These are phyloP conservation scores for Fusarium proliferatum DNA, from an alignment of 2,329 filamentous ascomycete species.

Conservation along the genomic window DNA sequence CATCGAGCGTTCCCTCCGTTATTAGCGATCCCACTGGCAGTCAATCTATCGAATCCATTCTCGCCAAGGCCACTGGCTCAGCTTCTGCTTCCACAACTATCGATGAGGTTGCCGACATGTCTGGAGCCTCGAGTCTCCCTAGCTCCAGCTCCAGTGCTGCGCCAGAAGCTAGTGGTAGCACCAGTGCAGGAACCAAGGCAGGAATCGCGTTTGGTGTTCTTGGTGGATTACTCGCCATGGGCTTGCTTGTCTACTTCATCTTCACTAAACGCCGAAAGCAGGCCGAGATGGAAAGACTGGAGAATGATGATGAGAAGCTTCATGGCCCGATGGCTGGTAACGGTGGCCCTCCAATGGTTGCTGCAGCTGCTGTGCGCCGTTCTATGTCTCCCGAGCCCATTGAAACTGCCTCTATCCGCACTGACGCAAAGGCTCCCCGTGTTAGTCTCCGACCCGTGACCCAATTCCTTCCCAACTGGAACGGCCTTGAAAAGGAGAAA, in stretches of 20 bases:
- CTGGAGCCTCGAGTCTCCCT: constrained; percentile 29
- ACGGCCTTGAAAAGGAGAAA: constrained; percentile 62
- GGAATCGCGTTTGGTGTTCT: constrained; percentile 88
- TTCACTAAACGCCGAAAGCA: constrained; percentile 78
- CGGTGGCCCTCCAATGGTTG: constrained; percentile 29
- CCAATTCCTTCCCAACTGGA: constrained; percentile 77
- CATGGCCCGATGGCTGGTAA: constrained; percentile 53
- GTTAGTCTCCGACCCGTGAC: constrained; percentile 87
- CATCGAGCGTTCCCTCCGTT: constrained; percentile 40
- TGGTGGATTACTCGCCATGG: constrained; percentile 72
- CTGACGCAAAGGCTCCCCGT: constrained; percentile 73
- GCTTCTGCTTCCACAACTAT: constrained; percentile 23
- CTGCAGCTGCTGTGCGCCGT: constrained; percentile 17
- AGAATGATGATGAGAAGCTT: constrained; percentile 75
- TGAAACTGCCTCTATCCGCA: constrained; percentile 40
- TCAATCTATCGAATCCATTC: constrained; percentile 42
- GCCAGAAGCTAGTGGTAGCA: constrained; percentile 37
- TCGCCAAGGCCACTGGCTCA: constrained; percentile 47
- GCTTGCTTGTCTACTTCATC: constrained; percentile 76
- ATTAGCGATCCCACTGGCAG: constrained; percentile 44
- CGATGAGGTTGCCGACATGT: constrained; percentile 31
- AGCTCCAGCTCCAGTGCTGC: constrained; percentile 39
- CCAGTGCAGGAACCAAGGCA: constrained; percentile 68
- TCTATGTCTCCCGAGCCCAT: constrained; percentile 28
- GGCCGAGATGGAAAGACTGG: constrained; percentile 58